These are phyloP conservation scores for Aspergillus sp. DNA, from an alignment of 2,329 filamentous ascomycete species.

Conservation along the genomic window DNA sequence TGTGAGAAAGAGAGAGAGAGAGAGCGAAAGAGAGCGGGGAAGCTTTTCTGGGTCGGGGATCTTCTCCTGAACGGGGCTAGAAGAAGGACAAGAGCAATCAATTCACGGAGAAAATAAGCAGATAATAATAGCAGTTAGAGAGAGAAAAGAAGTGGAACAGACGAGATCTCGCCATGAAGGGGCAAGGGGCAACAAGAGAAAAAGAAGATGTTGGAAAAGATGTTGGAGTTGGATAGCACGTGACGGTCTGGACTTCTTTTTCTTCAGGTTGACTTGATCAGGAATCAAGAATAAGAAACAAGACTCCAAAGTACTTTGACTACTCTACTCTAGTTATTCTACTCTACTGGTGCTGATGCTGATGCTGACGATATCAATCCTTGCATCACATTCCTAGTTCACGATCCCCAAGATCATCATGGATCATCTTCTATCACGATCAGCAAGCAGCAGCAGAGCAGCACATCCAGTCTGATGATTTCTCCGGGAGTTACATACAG, in stretches of 20 bases:
- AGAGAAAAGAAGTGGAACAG: neutral
- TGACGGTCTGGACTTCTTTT: too few relatives aligned
- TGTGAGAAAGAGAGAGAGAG: neutral
- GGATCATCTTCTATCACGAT: too few relatives aligned
- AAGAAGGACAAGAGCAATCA: neutral
- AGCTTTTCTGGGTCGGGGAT: constrained; percentile 1
- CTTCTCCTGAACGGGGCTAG: constrained; percentile 6
- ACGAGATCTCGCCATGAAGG: neutral
- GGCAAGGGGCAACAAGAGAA: neutral
- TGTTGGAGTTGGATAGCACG: neutral
- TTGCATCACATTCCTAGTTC: too few relatives aligned
- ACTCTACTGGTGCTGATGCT: too few relatives aligned
- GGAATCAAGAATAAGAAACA: neutral
- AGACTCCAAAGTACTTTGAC: neutral
- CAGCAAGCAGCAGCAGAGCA: too few relatives aligned
- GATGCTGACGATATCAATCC: too few relatives aligned
- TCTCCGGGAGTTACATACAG: too few relatives aligned
- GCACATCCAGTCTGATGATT: too few relatives aligned
- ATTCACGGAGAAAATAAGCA: neutral
- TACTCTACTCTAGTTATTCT: too few relatives aligned
- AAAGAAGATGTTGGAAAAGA: neutral
- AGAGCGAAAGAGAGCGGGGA: neutral
- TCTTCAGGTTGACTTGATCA: neutral
- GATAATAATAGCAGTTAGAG: constrained; percentile 1
- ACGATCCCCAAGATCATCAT: too few relatives aligned